Base-by-base conservation (phyloP, 306 rosid genomes). In the Trifolium pratense region DNA sequence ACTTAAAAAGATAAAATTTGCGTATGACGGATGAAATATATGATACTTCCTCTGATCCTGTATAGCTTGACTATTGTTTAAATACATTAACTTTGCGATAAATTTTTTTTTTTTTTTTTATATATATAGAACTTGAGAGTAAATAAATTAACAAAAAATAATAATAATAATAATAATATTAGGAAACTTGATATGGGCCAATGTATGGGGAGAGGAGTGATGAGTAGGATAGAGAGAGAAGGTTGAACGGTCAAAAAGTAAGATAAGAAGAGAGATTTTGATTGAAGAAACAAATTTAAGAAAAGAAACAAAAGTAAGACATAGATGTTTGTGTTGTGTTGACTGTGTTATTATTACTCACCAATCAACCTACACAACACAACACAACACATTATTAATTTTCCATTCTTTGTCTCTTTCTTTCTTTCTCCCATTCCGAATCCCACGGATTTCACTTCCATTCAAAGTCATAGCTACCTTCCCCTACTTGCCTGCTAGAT, bases 181-280 rank as follows among this genome's bases (percentile, higher is more conserved):
- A 15, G 11, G 46, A 40, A 40, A 40, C 11, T 40, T 11, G 46
- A 40, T 40, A 9, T 40, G 14, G 45, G 15, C 1, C 1, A 40
- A 40, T 40, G 46, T 11, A 40, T 40, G 14, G 12, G 8, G 49
- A 43, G 6, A 43, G 49, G n/a, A 4, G 49, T 43, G 7, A 15
- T 43, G 49, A 43, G 49, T 43, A 43, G 49, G 49, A 43, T 43
- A 43, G 49, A 15, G 48, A 3, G 5, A 3, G 43, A 10, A 14
- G 51, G 84, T 89, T 87, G 91, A 91, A 83, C 61, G 95, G 97
- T 91, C 95, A 89, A 91, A 89, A 87, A 80, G 80, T 11, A 15
- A 59, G 55, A 31, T 40, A 53, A 42, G 37, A 58, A 67, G 9
- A 39, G 53, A 46, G 32, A 26, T 26, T 17, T 45, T 29, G 70